Percentiles rank a stretch among this genome's conserved stretches.
Evolutionary conservation across 2,329 filamentous ascomycete species (phyloP).

Genomic region (Hirsutella rhossiliensis): DNA sequence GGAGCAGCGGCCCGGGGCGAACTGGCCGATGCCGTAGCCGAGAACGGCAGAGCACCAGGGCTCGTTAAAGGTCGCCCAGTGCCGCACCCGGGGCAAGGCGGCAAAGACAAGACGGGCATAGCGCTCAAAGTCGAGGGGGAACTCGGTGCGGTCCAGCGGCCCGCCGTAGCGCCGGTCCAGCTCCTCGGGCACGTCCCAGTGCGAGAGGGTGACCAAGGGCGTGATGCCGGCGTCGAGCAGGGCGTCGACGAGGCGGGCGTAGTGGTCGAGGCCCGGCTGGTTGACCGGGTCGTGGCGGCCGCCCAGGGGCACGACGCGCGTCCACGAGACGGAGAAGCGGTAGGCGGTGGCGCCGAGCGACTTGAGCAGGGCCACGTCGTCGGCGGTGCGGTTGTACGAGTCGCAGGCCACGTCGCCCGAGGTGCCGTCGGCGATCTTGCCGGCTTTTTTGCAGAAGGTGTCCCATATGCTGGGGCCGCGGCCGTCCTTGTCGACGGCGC

Average conservation of each 20-base stretch:
- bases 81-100: constrained; percentile 22
- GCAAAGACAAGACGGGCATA: constrained; percentile 24
- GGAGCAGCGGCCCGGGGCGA: background rate
- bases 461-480: constrained; percentile 32
- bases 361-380: constrained; percentile 49
- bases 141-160: constrained; percentile 18
- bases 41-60: constrained; percentile 11
- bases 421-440: constrained; percentile 24
- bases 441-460: constrained; percentile 25
- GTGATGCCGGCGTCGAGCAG: constrained; percentile 43
- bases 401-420: constrained; percentile 35
- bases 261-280: constrained; percentile 46
- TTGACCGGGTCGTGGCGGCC: constrained; percentile 52
- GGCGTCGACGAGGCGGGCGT: constrained; percentile 47
- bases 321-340: constrained; percentile 55
- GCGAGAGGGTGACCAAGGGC: constrained; percentile 51
- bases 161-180: constrained; percentile 25
- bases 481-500: constrained; percentile 25
- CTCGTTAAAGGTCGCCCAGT: constrained; percentile 29
- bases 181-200: constrained; percentile 41
- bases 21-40: background rate
- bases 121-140: constrained; percentile 20
- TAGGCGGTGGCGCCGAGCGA: constrained; percentile 46
- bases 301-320: constrained; percentile 52
- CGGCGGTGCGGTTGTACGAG: constrained; percentile 27